phyloP scores from a whole-genome alignment of 805 yeast genomes.

The baker's yeast (Saccharomyces cerevisiae) region DNA sequence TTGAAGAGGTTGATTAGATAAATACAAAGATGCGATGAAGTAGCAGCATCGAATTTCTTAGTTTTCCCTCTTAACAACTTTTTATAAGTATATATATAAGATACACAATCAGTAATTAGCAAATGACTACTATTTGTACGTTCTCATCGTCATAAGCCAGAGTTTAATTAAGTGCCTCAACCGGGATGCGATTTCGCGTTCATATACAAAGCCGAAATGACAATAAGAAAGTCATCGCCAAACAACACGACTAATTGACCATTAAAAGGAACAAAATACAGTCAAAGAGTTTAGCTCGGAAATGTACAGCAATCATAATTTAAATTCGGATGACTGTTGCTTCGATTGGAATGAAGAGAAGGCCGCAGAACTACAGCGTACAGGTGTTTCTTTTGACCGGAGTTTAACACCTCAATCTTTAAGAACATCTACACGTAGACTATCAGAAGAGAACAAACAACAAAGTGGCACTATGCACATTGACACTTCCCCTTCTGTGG shows the following conservation, averaged over 20 bases:
- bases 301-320: not conserved
- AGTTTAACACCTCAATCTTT: not conserved
- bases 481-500: not conserved
- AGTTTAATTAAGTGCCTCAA: not conserved
- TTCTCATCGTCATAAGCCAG: not conserved
- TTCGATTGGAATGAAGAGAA: not conserved
- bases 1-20: conserved; percentile 64
- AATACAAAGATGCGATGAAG: not conserved
- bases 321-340: not conserved
- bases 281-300: not conserved
- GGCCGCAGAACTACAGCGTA: not conserved
- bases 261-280: not conserved
- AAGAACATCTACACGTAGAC: not conserved
- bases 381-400: not conserved
- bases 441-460: not conserved
- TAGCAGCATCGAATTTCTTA: not conserved
- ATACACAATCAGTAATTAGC: not conserved
- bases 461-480: not conserved
- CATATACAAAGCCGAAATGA: not conserved
- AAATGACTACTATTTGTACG: not conserved
- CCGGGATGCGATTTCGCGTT: not conserved
- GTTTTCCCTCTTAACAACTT: not conserved
- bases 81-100: not conserved
- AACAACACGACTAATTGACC: not conserved
- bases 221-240: not conserved